Evolutionary conservation across 768 basidiomycete genomes (phyloP).

Genomic region (Hirschioporus abietinus): DNA sequence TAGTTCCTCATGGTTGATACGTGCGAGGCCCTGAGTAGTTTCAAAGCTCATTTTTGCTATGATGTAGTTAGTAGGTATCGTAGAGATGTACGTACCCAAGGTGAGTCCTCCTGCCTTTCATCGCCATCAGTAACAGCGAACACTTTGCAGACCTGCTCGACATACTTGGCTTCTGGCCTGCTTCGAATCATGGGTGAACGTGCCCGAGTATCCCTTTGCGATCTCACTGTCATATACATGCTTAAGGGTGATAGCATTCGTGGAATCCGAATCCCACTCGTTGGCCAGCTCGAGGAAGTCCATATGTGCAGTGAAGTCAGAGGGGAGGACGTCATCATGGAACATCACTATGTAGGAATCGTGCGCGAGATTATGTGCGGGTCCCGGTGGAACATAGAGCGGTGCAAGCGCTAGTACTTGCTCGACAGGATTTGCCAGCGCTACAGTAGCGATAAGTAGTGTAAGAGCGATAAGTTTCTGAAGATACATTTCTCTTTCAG

Average conservation of each 20-base stretch:
- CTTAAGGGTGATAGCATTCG: slow-evolving; percentile 43
- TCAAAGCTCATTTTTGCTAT: slow-evolving; percentile 25
- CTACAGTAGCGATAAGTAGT: too few species aligned
- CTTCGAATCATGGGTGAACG: slow-evolving; percentile 71
- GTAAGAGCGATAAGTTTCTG: too few species aligned
- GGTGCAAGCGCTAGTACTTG: slow-evolving; percentile 9
- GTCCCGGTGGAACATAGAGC: not conserved
- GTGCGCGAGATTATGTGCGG: slow-evolving; percentile 64
- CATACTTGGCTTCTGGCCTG: slow-evolving; percentile 85
- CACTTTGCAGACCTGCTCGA: slow-evolving; percentile 93
- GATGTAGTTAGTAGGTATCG: not conserved
- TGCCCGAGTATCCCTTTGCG: slow-evolving; percentile 72
- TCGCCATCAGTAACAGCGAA: slow-evolving; percentile 37
- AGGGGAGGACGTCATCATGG: slow-evolving; percentile 57
- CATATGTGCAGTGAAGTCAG: slow-evolving; percentile 68
- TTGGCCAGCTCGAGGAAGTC: slow-evolving; percentile 64
- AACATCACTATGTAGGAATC: slow-evolving; percentile 93
- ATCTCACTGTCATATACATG: slow-evolving; percentile 75
- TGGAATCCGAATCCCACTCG: slow-evolving; percentile 45
- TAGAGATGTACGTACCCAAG: slow-evolving; percentile 58
- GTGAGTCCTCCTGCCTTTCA: slow-evolving; percentile 57
- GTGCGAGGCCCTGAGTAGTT: slow-evolving; percentile 69
- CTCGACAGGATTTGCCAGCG: not conserved
- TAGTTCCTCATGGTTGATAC: slow-evolving; percentile 80
- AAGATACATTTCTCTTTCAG: too few species aligned